Evolutionary conservation across 148 eudicot genomes (phyloP), one percentile per base, ranked within the genome.

Genomic region (Rhododendron simsii): DNA sequence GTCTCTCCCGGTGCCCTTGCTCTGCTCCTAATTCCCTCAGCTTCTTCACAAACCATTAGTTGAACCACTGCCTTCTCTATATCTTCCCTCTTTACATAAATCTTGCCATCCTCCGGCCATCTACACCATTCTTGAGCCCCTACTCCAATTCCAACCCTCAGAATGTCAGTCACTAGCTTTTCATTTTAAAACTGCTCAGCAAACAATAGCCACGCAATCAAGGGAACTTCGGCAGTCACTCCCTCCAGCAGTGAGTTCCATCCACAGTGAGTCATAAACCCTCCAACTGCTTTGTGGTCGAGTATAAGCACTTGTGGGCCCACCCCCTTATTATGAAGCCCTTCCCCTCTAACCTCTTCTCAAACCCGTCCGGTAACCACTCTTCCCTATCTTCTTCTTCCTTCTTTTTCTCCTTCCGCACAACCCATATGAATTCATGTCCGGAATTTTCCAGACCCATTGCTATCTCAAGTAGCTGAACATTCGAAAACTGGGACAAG

Each of bases 391-490:
- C 41, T 16, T 77, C 41, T 4, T 65, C 61, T 41, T 75, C 78
- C 8, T 86, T 44, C 28, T 82, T 84, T 8, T n/a, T 65, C 71
- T 53, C 55, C n/a, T 21, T 82, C 55, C 84, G 83, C 30, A 88
- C 84, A 8, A 88, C 90, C 90, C 90, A 88, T 18, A 86, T 83
- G 47, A 88, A 88, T 21, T 86, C 37, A n/a, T 86, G 88, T 26
- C 47, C 78, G 0, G 88, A 88, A 44, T 87, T 73, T 73, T 88
- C 90, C 2, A 88, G 35, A 9, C 81, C 90, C 75, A 6, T 16
- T 21, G 88, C 90, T 16, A 88, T 83, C 81, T 88, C 81, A 18
- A 7, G 37, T 33, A 86, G 81, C 81, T 88, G 88, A 23, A 86
- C 76, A 12, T 57, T 41, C 0, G 88, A 79, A 33, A 86, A 59